phyloP scores from a whole-genome alignment of 192 early-diverging fungal genomes.

The Dissophora ornata region DNA sequence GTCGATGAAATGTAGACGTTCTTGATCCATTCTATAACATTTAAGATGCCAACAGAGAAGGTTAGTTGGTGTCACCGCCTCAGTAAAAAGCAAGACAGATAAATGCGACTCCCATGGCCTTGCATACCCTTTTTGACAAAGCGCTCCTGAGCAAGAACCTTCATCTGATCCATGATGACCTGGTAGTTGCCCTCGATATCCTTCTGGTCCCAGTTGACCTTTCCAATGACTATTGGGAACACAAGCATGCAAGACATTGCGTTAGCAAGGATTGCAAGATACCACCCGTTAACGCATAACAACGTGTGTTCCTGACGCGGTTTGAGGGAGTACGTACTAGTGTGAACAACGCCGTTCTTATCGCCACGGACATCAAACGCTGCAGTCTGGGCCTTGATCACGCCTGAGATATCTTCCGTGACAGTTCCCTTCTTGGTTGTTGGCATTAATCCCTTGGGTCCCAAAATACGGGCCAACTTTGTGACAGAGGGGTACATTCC shows the following conservation, averaged over 20 bases:
- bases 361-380: conserved; percentile 83
- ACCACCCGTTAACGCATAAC: too few relatives aligned
- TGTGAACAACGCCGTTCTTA: conserved; percentile 77
- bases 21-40: conserved; percentile 62
- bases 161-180: conserved; percentile 70
- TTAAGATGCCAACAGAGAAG: too few relatives aligned
- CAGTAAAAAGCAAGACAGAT: too few relatives aligned
- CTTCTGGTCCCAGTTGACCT: conserved; percentile 49
- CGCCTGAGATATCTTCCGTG: conserved; percentile 75
- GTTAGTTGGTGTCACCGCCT: too few relatives aligned
- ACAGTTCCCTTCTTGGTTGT: conserved; percentile 88
- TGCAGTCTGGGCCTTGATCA: conserved; percentile 72
- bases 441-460: conserved; percentile 98
- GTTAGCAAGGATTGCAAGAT: conserved; percentile 42
- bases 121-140: conserved; percentile 58
- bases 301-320: too few relatives aligned
- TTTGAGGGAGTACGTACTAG: too few relatives aligned
- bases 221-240: conserved; percentile 40
- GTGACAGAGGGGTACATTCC: conserved; percentile 90
- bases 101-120: too few relatives aligned
- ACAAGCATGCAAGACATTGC: not conserved
- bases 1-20: conserved; percentile 75
- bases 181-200: conserved; percentile 63
- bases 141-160: conserved; percentile 65
- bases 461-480: conserved; percentile 88